phyloP scores from a whole-genome alignment of 257 asterid genomes.

The Craterostigma plantagineum region DNA sequence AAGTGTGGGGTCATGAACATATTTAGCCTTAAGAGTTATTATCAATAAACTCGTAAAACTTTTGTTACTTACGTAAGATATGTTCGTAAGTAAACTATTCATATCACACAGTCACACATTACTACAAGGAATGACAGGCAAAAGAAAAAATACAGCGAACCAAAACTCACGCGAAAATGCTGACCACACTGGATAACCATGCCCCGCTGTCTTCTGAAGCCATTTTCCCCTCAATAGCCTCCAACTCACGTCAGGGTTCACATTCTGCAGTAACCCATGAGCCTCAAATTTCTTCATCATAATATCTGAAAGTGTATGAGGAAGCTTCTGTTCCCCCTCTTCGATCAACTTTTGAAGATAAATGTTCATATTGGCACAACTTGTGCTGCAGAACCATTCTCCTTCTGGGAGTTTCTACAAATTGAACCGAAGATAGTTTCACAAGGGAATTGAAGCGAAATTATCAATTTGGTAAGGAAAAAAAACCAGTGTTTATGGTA shows the following conservation, averaged over 20 bases:
- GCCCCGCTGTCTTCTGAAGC: conserved; percentile 36
- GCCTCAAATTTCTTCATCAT: conserved; percentile 36
- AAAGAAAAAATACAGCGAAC: neutral
- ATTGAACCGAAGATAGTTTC: neutral
- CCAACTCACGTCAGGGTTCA: conserved; percentile 61
- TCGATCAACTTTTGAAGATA: conserved; percentile 32
- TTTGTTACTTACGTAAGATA: conserved; percentile 1
- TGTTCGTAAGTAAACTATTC: no score
- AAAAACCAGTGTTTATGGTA: conserved; percentile 1
- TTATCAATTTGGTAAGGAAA: neutral
- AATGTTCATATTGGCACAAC: conserved; percentile 36
- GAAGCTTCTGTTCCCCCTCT: conserved; percentile 51
- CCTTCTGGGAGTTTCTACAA: conserved; percentile 55
- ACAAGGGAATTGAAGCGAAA: no score
- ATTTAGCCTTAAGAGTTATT: no score
- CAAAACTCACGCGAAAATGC: conserved; percentile 59
- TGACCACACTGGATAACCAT: conserved; percentile 57
- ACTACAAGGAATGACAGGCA: neutral
- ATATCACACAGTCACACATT: no score
- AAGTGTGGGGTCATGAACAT: conserved; percentile 4
- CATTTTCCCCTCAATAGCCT: conserved; percentile 46
- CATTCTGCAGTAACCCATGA: conserved; percentile 12
- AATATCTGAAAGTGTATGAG: conserved; percentile 22
- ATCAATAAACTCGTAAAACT: conserved; percentile 1
- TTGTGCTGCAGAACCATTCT: conserved; percentile 74